Conservation (phyloP, 2,329 filamentous ascomycete genomes). For the Penicillium glabrum region DNA sequence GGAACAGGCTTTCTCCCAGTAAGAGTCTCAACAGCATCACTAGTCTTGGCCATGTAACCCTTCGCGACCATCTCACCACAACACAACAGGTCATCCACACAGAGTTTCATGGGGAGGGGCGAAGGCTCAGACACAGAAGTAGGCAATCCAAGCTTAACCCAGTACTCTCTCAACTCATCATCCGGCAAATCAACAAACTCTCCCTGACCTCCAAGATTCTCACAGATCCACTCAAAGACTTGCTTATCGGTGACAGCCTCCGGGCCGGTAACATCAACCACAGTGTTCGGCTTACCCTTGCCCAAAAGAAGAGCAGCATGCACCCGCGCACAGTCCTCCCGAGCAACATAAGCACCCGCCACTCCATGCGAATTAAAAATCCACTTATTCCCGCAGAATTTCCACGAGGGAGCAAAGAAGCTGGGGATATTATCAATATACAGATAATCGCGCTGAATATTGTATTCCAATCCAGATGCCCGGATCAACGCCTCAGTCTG, state of each 20-base stretch:
- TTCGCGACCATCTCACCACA: slow-evolving; percentile 6
- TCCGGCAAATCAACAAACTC: neutral
- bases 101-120: slow-evolving; percentile 4
- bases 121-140: neutral
- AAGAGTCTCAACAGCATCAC: slow-evolving; percentile 2
- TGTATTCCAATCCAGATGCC: slow-evolving; percentile 1
- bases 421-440: slow-evolving; percentile 1
- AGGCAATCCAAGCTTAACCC: slow-evolving; percentile 1
- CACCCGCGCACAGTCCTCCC: neutral
- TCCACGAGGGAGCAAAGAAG: slow-evolving; percentile 4
- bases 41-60: slow-evolving; percentile 4
- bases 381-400: neutral
- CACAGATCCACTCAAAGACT: slow-evolving; percentile 1
- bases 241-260: slow-evolving; percentile 3
- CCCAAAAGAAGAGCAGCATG: neutral
- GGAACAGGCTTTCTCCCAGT: slow-evolving; percentile 1
- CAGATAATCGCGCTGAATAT: slow-evolving; percentile 1
- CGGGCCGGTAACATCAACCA: neutral
- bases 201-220: neutral
- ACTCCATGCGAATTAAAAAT: neutral
- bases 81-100: slow-evolving; percentile 4
- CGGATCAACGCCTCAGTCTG: neutral
- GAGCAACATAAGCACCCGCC: neutral
- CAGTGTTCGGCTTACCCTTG: neutral
- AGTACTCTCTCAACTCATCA: slow-evolving; percentile 1